Percentiles rank a stretch among this genome's conserved stretches.
Evolutionary conservation across 208 protist genomes (phyloP).

Genomic region (Acanthamoeba sp.): DNA sequence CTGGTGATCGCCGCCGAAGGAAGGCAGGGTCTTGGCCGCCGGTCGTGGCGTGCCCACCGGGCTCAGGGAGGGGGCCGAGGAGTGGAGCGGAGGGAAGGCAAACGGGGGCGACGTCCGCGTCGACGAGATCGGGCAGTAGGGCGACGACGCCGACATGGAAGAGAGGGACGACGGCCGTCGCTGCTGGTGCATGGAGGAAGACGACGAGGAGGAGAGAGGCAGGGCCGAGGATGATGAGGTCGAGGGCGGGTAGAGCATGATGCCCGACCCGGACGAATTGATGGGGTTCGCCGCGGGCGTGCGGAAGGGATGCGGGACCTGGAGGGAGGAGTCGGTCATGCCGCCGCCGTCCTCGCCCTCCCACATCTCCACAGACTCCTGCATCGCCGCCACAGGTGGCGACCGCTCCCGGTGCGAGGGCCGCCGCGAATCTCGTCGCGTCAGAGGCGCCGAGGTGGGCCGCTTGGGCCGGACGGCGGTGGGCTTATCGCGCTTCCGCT

Average conservation of each 20-base stretch:
- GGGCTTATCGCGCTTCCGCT: conserved; percentile 36
- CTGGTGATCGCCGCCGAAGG: neutral
- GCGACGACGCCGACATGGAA: neutral
- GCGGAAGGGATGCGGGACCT: conserved; percentile 21
- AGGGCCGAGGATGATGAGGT: neutral
- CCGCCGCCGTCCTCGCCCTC: conserved; percentile 46
- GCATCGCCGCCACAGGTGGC: neutral
- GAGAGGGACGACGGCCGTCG: neutral
- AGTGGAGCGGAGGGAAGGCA: neutral
- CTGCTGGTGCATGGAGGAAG: neutral
- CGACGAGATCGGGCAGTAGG: neutral
- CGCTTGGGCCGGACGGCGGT: neutral
- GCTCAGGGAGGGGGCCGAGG: neutral
- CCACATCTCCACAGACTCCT: conserved; percentile 38
- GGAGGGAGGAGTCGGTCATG: conserved; percentile 40
- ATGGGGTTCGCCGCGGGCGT: neutral
- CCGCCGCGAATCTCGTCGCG: neutral
- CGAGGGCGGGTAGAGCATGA: neutral
- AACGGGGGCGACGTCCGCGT: neutral
- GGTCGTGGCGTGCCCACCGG: neutral
- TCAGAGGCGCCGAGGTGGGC: neutral
- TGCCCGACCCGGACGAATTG: neutral
- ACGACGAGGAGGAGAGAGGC: neutral
- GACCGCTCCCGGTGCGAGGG: neutral
- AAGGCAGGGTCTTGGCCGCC: neutral